phyloP scores from a whole-genome alignment of 805 yeast species.

The Sugiyamaella boreocaroliniensis region DNA sequence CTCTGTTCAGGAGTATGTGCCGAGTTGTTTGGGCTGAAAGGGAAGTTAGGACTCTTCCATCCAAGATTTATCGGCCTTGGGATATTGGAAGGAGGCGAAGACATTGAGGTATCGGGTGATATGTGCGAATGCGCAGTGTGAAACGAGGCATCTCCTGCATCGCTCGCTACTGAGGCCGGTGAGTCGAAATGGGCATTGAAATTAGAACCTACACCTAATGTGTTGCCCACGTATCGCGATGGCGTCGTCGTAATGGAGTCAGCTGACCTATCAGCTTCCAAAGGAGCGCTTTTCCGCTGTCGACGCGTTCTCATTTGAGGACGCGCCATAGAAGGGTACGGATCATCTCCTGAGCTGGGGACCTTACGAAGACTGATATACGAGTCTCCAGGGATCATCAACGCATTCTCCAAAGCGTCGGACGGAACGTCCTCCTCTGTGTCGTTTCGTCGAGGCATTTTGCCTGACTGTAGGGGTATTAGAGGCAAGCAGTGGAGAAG shows the following conservation, averaged over 20 bases:
- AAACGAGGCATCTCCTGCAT: background rate
- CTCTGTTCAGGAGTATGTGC: background rate
- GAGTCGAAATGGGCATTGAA: background rate
- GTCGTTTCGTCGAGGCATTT: background rate
- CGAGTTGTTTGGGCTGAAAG: background rate
- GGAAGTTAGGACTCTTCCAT: slow-evolving; percentile 1
- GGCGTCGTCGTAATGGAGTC: background rate
- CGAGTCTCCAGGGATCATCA: slow-evolving; percentile 8
- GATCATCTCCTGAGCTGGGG: slow-evolving; percentile 6
- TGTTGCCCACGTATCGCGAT: background rate
- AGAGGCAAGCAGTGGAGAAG: background rate
- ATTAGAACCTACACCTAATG: background rate
- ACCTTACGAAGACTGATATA: slow-evolving; percentile 4
- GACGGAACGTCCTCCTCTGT: slow-evolving; percentile 15
- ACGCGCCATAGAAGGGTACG: slow-evolving; percentile 21
- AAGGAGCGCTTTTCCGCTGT: background rate
- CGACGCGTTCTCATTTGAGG: slow-evolving; percentile 6
- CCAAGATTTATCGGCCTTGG: slow-evolving; percentile 1
- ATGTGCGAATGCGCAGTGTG: background rate
- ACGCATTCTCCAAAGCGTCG: slow-evolving; percentile 17
- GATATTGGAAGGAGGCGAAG: slow-evolving; percentile 2
- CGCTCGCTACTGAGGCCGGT: background rate
- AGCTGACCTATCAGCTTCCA: background rate
- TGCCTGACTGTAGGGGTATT: background rate
- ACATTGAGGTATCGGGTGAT: slow-evolving; percentile 3